phyloP scores from a whole-genome alignment of 495 filamentous ascomycete species.

The Articulospora tetracladia region DNA sequence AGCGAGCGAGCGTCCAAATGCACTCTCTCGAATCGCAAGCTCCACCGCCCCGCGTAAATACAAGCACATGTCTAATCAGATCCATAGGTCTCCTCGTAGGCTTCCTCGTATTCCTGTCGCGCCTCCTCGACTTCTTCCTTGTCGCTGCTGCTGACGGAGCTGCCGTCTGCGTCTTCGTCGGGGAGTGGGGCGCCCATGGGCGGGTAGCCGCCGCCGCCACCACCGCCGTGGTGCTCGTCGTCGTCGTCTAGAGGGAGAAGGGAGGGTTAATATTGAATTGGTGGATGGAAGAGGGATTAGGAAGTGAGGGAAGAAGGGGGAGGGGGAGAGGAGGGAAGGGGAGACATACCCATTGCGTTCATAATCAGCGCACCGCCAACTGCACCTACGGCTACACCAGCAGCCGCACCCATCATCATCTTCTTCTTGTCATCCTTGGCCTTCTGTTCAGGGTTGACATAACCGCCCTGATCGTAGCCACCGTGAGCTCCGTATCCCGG shows the following conservation, averaged over 20 bases:
- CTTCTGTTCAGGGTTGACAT: not conserved
- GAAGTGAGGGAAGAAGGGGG: not conserved
- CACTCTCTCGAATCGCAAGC: no score
- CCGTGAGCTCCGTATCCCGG: not conserved
- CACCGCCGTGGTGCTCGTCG: not conserved
- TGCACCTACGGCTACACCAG: slow-evolving; percentile 9
- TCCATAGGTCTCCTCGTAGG: slow-evolving; percentile 6
- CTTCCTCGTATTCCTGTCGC: slow-evolving; percentile 6
- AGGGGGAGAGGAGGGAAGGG: not conserved
- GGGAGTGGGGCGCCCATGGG: not conserved
- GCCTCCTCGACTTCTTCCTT: not conserved
- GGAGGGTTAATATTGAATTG: no score
- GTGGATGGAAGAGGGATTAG: not conserved
- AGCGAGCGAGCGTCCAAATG: no score
- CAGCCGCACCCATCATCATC: slow-evolving; percentile 17
- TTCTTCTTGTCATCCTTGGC: slow-evolving; percentile 13
- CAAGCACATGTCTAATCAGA: slow-evolving; percentile 3
- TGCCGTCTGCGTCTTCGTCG: not conserved
- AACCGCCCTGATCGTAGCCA: not conserved
- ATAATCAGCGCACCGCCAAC: slow-evolving; percentile 8
- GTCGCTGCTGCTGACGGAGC: not conserved
- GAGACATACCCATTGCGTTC: slow-evolving; percentile 8
- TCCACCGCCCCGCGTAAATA: no score
- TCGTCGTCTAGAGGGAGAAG: no score
- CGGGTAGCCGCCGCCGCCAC: not conserved